Conservation (phyloP, 257 asterid species). For the Dorcoceras hygrometricum region DNA sequence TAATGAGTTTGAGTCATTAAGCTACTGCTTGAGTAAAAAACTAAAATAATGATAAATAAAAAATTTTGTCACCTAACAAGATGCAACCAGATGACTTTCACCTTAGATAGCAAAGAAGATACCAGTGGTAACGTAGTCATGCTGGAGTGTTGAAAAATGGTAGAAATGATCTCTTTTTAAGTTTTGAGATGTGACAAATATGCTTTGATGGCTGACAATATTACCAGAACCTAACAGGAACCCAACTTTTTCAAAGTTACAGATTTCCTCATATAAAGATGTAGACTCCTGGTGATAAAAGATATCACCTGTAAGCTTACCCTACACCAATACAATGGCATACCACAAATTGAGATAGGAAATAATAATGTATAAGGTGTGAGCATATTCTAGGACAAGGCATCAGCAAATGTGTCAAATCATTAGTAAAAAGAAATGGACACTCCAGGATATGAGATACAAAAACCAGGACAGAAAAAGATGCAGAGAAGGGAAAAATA, state of each 20-base stretch:
- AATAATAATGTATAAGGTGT: neutral
- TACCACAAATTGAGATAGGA: neutral
- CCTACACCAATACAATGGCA: neutral
- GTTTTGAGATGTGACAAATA: neutral
- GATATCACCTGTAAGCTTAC: neutral
- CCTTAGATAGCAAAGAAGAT: neutral
- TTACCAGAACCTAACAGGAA: neutral
- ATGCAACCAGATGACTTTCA: neutral
- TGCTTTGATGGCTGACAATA: neutral
- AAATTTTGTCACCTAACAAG: neutral
- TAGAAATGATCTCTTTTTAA: neutral
- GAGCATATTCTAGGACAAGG: neutral
- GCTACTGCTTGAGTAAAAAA: neutral
- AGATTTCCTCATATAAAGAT: too few relatives aligned
- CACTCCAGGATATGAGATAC: neutral
- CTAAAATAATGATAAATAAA: neutral
- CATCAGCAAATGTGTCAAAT: neutral
- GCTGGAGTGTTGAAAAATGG: neutral
- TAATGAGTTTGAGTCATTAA: neutral
- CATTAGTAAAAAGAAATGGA: neutral
- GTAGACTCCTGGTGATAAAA: too few relatives aligned
- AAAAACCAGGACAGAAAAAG: constrained; percentile 16
- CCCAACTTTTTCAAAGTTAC: neutral
- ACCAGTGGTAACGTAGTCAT: neutral
- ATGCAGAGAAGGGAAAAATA: neutral